Base-by-base conservation (phyloP, 164 flowering plant species). In the Tinospora cordifolia region DNA sequence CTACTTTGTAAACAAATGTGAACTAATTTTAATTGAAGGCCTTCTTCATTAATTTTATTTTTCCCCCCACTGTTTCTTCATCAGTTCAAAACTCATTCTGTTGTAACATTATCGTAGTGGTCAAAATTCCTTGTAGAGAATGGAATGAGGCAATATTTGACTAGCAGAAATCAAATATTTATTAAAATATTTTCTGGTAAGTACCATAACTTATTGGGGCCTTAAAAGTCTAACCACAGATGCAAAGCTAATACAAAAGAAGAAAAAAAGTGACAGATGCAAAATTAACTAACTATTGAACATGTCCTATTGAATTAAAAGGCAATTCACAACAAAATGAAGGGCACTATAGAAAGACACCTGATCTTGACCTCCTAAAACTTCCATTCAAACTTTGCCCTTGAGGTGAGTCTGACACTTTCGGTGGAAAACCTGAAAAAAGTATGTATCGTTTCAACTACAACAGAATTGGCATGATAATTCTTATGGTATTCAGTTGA, bases 361-460 rank as follows among this genome's bases (percentile, higher is more conserved):
- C 90, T 46, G 86, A 83, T 74, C 69, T 79, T 27, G 85, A 75
- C 82, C 83, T 84, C 68, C 87, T 75, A 78, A 88, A 85, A 76
- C 92, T 86, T 76, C 90, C 87, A 76, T 84, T 84, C 75, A 86
- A 68, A 79, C 88, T 86, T 76, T 75, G 80, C 36, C 83, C 84
- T 8, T 82, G 74, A 30, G 82, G 47, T 59, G 84, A 77, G 64
- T 81, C 87, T 58, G 80, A 65, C 65, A 77, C 85, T 76, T 74
- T 79, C 69, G 72, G 84, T 67, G 46, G 76, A 67, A 74, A 75
- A 72, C 87, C 88, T 85, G 84, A 62, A 34, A 40, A 60, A 60
- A 34, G 26, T 19, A 54, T 54, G 60, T 54, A 21, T 54, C 60
- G n/a, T 54, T 21, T 54, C 9, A 21, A 54, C 21, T 51, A 54